These are phyloP conservation scores for Rutstroemia sp. DNA, from an alignment of 2,329 filamentous ascomycete genomes.

Conservation along the genomic window DNA sequence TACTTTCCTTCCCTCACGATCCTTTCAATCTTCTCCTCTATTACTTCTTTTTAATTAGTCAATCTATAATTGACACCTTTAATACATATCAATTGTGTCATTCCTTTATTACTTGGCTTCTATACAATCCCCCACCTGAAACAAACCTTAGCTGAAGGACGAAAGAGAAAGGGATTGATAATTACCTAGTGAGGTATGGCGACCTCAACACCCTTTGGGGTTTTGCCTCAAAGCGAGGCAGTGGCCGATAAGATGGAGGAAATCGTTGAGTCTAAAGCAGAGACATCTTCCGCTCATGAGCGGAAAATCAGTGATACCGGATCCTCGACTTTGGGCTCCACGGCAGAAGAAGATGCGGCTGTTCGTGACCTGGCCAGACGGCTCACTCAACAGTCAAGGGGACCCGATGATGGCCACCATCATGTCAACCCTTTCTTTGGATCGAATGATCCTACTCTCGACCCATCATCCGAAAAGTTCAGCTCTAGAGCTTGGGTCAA, in stretches of 20 bases:
- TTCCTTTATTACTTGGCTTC: not conserved
- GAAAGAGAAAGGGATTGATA: not conserved
- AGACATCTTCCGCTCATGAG: not conserved
- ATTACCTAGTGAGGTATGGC: slow-evolving; percentile 9
- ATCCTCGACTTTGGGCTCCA: slow-evolving; percentile 2
- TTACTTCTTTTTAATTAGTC: too few species aligned
- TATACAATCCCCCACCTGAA: not conserved
- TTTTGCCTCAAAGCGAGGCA: slow-evolving; percentile 7
- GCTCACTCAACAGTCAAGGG: not conserved
- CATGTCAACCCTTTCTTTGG: slow-evolving; percentile 44
- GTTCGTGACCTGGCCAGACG: slow-evolving; percentile 7
- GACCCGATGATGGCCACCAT: not conserved
- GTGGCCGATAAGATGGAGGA: slow-evolving; percentile 7
- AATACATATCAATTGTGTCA: too few species aligned
- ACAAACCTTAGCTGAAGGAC: not conserved
- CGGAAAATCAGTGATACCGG: not conserved
- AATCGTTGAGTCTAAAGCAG: not conserved
- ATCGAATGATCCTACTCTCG: slow-evolving; percentile 42
- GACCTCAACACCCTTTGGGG: slow-evolving; percentile 11
- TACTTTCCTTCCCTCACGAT: too few species aligned
- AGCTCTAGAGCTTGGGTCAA: slow-evolving; percentile 52
- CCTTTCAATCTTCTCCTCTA: too few species aligned
- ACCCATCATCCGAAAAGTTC: slow-evolving; percentile 47
- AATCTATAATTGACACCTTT: too few species aligned
- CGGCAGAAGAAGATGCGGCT: not conserved